Evolutionary conservation across 805 yeast genomes (phyloP).

Genomic region (Pichia deserticola): DNA sequence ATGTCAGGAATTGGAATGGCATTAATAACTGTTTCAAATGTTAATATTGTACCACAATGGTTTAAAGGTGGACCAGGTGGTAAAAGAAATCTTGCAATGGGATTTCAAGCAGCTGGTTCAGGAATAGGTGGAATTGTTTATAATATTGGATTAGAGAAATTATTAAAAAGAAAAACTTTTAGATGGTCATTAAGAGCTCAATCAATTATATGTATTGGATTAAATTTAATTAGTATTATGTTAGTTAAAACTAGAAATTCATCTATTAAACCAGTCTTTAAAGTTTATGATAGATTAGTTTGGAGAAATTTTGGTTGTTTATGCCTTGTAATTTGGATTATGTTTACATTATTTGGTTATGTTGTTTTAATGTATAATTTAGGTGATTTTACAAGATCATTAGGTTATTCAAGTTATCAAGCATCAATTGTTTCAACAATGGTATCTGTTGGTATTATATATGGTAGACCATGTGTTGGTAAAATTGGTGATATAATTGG

Average conservation of each 20-base stretch:
- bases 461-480: conserved; percentile 54
- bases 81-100: conserved; percentile 48
- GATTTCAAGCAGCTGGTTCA: conserved; percentile 42
- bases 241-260: conserved; percentile 33
- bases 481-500: conserved; percentile 44
- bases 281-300: conserved; percentile 35
- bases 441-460: conserved; percentile 48
- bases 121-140: conserved; percentile 47
- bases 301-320: conserved; percentile 31
- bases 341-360: conserved; percentile 51
- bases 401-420: conserved; percentile 49
- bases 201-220: conserved; percentile 32
- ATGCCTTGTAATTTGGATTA: conserved; percentile 31
- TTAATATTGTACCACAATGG: conserved; percentile 62
- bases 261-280: conserved; percentile 29
- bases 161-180: conserved; percentile 32
- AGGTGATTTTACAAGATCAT: conserved; percentile 50
- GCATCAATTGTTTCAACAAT: conserved; percentile 55
- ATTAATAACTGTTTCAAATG: conserved; percentile 49
- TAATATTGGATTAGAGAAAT: conserved; percentile 40
- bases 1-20: conserved; percentile 54
- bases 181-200: conserved; percentile 47
- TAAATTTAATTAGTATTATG: conserved; percentile 29
- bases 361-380: conserved; percentile 51
- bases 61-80: conserved; percentile 37